Evolutionary conservation across 2,329 filamentous ascomycete genomes (phyloP).

Genomic region (Ascocoryne sarcoides): DNA sequence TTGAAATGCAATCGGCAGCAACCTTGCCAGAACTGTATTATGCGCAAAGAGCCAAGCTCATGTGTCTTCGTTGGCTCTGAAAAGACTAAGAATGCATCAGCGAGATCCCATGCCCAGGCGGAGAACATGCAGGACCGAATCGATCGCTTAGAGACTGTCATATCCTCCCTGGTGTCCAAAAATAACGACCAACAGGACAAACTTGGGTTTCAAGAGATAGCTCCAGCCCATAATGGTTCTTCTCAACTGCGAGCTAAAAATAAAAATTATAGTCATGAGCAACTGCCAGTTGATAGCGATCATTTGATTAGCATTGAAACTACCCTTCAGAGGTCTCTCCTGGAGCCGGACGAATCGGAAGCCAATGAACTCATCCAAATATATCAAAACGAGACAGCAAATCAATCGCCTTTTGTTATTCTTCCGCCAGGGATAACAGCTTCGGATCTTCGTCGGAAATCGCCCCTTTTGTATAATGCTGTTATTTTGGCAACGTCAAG

Average conservation of each 20-base stretch:
- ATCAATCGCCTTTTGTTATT: background rate
- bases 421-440: background rate
- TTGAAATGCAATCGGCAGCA: slow-evolving; percentile 86
- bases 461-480: background rate
- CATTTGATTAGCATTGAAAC: background rate
- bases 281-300: background rate
- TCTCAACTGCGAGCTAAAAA: background rate
- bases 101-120: slow-evolving; percentile 75
- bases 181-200: slow-evolving; percentile 32
- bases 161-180: slow-evolving; percentile 42
- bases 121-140: slow-evolving; percentile 57
- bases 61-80: slow-evolving; percentile 70
- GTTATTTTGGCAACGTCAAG: background rate
- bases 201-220: background rate
- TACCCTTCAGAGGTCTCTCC: background rate
- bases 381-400: background rate
- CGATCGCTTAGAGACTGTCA: slow-evolving; percentile 27
- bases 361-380: background rate
- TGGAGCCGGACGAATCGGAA: background rate
- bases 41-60: slow-evolving; percentile 66
- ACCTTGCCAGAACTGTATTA: slow-evolving; percentile 88
- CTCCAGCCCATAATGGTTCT: too few species aligned
- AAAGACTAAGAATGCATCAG: slow-evolving; percentile 41
- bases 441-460: background rate
- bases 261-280: background rate